Base-by-base conservation (phyloP, 306 rosid genomes). In the Cucurbita ficifolia region DNA sequence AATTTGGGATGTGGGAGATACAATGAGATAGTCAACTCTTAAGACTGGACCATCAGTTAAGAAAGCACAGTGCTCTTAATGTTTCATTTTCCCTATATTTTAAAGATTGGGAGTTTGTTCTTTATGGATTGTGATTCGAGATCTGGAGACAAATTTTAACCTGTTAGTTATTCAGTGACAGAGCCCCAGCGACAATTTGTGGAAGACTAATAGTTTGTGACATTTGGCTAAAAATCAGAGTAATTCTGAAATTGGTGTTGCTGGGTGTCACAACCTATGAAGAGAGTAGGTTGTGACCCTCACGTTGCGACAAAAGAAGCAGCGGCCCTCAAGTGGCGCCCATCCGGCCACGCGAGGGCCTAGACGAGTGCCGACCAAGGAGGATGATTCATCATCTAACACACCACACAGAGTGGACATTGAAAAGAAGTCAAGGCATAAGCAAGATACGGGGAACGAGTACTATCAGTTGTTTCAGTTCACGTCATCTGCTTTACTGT, bases 241-340 rank as follows among this genome's bases (percentile, higher is more conserved):
- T 70, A 85, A 88, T 75, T 90, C 96, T 18, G 98, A 96, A 82
- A 87, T 86, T 92, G 96, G 92, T 40, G 88, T 86, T 70, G 87
- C 82, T 49, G 95, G n/a, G n/a, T n/a, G n/a, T n/a, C n/a, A n/a
- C n/a, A n/a, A n/a, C n/a, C n/a, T n/a, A n/a, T n/a, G n/a, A n/a
- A n/a, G n/a, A n/a, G n/a, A n/a, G n/a, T n/a, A n/a, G n/a, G n/a
- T n/a, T n/a, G n/a, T n/a, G n/a, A n/a, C n/a, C n/a, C n/a, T n/a
- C n/a, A n/a, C n/a, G n/a, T n/a, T n/a, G n/a, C n/a, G n/a, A n/a
- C n/a, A n/a, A n/a, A n/a, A n/a, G n/a, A n/a, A n/a, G n/a, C n/a
- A n/a, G n/a, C n/a, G n/a, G n/a, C n/a, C n/a, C n/a, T n/a, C n/a
- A n/a, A n/a, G n/a, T n/a, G n/a, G n/a, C n/a, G n/a, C n/a, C n/a